These are phyloP conservation scores for Trichosporon sp. DNA, from an alignment of 1,284 basidiomycete species.

Conservation along the genomic window DNA sequence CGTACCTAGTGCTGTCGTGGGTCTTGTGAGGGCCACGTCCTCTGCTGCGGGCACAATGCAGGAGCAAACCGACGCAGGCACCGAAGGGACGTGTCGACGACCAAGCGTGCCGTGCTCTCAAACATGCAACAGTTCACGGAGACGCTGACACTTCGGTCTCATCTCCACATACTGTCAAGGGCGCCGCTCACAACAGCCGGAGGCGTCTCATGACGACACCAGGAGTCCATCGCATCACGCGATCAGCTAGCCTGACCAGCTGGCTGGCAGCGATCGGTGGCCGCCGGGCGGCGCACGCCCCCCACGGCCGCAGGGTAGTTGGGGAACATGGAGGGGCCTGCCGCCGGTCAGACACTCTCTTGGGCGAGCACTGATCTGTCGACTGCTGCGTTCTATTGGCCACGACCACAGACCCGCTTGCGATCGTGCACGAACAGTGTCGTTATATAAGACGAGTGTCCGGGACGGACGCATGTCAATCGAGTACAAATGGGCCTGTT, in stretches of 20 bases:
- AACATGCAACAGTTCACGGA: too few species aligned
- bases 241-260: neutral
- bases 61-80: neutral
- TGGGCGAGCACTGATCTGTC: neutral
- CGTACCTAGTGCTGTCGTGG: neutral
- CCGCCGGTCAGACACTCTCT: conserved; percentile 17
- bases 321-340: conserved; percentile 3
- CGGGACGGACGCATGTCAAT: neutral
- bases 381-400: neutral
- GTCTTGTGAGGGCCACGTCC: neutral
- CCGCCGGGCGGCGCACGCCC: neutral
- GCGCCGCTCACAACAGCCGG: neutral
- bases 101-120: too few species aligned
- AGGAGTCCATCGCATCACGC: neutral
- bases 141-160: too few species aligned
- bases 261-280: neutral
- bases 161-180: too few species aligned
- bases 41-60: neutral
- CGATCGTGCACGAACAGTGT: conserved; percentile 9
- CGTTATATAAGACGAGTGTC: neutral
- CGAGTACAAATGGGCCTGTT: conserved; percentile 17
- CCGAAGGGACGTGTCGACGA: neutral
- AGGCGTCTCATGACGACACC: neutral
- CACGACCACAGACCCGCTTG: neutral
- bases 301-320: neutral